Evolutionary conservation across 768 basidiomycete species (phyloP), one percentile per base, ranked within the genome.

Genomic region (Lentinus brumalis): DNA sequence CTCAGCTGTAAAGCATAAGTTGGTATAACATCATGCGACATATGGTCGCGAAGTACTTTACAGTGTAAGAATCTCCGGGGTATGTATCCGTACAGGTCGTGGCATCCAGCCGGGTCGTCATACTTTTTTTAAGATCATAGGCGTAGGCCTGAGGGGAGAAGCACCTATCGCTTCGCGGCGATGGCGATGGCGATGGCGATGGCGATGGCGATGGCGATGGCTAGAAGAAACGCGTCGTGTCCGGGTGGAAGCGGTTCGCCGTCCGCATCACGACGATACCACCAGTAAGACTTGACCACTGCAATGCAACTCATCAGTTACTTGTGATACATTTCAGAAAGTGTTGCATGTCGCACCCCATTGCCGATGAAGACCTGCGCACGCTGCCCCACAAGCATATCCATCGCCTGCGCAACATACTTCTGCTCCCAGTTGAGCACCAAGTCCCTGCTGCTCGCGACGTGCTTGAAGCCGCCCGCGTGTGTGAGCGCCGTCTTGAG

Each of bases 281-380:
- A 11, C 80, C 78, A 0, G 80, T 81, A 63, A 82, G 39, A 61
- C 81, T 82, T 45, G 81, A 82, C 57, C 77, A 82, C 81, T 82
- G 59, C 35, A n/a, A 32, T 8, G 31, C 21, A 16, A 57, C 15
- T 46, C 42, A 10, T 9, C n/a, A 35, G 39, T 56, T 53, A 53
- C 16, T 3, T 0, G 14, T 0, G 29, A n/a, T 0, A 26, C 26
- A 18, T 4, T 5, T 15, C 29, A 4, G 21, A 35, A 16, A 21
- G 18, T 55, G 38, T 5, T 38, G 18, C n/a, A 56, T 11, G 4
- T 81, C 86, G 64, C 69, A 87, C 87, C 61, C 88, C 89, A 68
- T 89, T 91, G 9, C 89, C 89, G 51, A 91, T 74, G 62, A 90
- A 86, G 54, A 85, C 78, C 65, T 86, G 81, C 0, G 87, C 87